A percentile compares a stretch with the other conserved stretches of the same genome.
These are phyloP conservation scores for Silene noctiflora DNA, from an alignment of 179 eudicot genomes.

Conservation along the genomic window DNA sequence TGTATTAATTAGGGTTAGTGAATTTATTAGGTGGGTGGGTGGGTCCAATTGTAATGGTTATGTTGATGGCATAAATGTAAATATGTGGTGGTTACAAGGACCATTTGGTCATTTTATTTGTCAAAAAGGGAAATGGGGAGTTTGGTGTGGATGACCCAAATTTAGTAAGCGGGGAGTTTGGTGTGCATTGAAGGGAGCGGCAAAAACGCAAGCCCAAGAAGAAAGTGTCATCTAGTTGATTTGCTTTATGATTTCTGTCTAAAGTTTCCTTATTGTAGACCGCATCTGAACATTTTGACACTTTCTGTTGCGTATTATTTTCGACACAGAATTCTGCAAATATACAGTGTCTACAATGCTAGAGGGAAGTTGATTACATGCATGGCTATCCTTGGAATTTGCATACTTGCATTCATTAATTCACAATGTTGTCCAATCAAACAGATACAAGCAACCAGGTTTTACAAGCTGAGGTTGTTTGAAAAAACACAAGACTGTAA, in stretches of 20 bases:
- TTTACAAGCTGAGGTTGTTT: background rate
- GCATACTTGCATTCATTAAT: background rate
- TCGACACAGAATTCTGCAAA: background rate
- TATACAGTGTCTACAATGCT: background rate
- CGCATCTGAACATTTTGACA: background rate
- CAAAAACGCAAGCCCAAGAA: constrained; percentile 22
- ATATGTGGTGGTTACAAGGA: too few species aligned
- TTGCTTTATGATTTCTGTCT: background rate
- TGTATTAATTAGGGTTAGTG: too few species aligned
- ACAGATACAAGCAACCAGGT: background rate
- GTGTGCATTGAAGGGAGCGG: too few species aligned
- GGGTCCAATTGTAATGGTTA: too few species aligned
- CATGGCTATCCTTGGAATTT: constrained; percentile 2
- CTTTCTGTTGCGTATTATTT: background rate
- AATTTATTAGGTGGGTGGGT: too few species aligned
- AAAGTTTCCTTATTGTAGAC: background rate
- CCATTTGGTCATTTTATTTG: too few species aligned
- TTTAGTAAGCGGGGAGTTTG: too few species aligned
- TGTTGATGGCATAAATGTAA: too few species aligned
- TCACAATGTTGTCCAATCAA: background rate
- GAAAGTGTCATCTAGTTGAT: constrained; percentile 18
- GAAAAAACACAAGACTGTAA: background rate
- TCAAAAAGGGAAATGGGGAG: too few species aligned
- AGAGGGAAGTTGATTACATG: background rate
- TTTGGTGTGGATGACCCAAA: too few species aligned